phyloP scores from a whole-genome alignment of 2,329 filamentous ascomycete species.

The Hypoxylon sp. region DNA sequence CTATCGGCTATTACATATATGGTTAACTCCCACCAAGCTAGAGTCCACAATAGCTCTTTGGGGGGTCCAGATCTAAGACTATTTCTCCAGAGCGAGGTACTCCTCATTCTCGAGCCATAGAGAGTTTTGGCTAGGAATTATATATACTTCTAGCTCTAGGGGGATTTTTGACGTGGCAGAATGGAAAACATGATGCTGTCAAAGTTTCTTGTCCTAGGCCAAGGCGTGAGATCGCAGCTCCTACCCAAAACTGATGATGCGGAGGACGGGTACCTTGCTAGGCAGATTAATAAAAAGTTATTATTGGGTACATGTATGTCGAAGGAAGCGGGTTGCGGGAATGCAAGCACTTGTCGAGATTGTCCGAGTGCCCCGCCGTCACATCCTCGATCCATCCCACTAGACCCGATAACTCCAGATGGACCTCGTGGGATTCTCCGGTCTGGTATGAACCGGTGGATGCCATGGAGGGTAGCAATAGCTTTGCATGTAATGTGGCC shows the following conservation, averaged over 20 bases:
- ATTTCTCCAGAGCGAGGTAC: conserved; percentile 25
- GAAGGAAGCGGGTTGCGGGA: conserved; percentile 42
- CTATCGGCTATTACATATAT: conserved; percentile 35
- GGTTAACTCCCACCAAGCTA: conserved; percentile 29
- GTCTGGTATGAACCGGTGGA: conserved; percentile 22
- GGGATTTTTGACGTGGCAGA: conserved; percentile 2
- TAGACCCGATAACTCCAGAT: conserved; percentile 44
- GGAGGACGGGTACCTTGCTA: conserved; percentile 40
- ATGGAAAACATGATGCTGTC: conserved; percentile 15
- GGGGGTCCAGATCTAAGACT: conserved; percentile 33
- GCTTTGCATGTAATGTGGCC: conserved; percentile 12
- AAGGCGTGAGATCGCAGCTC: conserved; percentile 22
- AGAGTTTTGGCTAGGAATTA: neutral
- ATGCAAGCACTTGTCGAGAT: conserved; percentile 42
- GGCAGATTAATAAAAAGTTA: conserved; percentile 35
- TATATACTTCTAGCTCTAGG: conserved; percentile 3
- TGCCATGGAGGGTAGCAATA: conserved; percentile 23
- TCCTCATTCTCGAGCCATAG: conserved; percentile 13
- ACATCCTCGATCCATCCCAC: conserved; percentile 43
- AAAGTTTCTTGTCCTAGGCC: conserved; percentile 14
- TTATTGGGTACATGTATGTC: conserved; percentile 39
- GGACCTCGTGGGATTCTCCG: conserved; percentile 26
- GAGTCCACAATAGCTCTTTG: conserved; percentile 31
- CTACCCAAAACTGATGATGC: conserved; percentile 40
- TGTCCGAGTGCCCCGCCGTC: conserved; percentile 45